These are phyloP conservation scores for Monascus ruber DNA, from an alignment of 2,329 filamentous ascomycete species.

Conservation along the genomic window DNA sequence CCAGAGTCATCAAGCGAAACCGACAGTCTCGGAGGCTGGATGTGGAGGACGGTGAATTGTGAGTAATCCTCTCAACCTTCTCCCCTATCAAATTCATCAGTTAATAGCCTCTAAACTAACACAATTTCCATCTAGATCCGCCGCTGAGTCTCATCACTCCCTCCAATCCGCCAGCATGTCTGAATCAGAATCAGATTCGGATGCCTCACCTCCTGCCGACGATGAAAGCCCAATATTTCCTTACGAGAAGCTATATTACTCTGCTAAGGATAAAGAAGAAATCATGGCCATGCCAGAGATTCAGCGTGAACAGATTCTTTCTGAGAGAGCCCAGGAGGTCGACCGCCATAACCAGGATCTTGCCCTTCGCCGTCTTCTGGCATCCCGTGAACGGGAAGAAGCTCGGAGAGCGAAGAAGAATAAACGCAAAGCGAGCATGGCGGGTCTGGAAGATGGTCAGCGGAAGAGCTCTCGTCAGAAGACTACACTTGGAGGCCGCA, in stretches of 20 bases:
- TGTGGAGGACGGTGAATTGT: constrained; percentile 76
- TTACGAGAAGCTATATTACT: constrained; percentile 75
- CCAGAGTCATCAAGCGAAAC: constrained; percentile 27
- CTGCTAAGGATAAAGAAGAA: constrained; percentile 58
- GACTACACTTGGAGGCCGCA: constrained; percentile 53
- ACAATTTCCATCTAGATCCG: constrained; percentile 45
- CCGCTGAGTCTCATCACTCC: constrained; percentile 57
- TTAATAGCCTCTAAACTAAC: background rate
- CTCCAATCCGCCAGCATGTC: constrained; percentile 80
- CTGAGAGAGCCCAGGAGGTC: constrained; percentile 72
- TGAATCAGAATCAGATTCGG: constrained; percentile 70
- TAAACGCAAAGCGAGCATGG: constrained; percentile 65
- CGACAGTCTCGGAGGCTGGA: constrained; percentile 46
- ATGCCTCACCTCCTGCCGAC: constrained; percentile 38
- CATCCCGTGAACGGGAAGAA: constrained; percentile 54
- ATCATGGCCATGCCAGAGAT: constrained; percentile 85
- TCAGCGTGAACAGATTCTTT: constrained; percentile 79
- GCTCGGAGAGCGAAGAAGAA: constrained; percentile 39
- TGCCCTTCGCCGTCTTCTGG: constrained; percentile 65
- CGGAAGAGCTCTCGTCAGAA: constrained; percentile 64
- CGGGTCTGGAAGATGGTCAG: constrained; percentile 66
- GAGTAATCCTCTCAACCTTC: constrained; percentile 34
- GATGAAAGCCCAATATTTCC: constrained; percentile 54
- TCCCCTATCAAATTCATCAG: constrained; percentile 1
- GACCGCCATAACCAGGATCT: constrained; percentile 73